These are phyloP conservation scores for Articulospora tetracladia DNA, from an alignment of 495 filamentous ascomycete species.

Conservation along the genomic window DNA sequence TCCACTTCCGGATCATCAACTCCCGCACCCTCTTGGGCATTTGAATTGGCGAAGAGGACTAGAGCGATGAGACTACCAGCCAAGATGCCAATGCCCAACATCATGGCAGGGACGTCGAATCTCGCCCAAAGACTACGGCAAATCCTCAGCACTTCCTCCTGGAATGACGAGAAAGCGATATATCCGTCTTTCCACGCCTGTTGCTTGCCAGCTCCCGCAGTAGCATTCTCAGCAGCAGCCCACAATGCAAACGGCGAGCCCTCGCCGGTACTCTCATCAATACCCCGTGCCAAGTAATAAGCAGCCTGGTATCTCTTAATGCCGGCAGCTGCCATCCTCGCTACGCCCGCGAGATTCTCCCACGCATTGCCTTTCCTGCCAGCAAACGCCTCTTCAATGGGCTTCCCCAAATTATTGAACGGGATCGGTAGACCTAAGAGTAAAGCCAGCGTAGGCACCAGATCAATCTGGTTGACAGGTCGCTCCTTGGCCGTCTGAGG, in stretches of 20 bases:
- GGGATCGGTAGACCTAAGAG: conserved; percentile 90
- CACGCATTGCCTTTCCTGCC: conserved; percentile 64
- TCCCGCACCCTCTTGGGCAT: conserved; percentile 17
- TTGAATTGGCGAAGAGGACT: conserved; percentile 58
- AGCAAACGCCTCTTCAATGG: conserved; percentile 90
- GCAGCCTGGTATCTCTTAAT: conserved; percentile 80
- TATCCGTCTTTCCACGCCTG: conserved; percentile 41
- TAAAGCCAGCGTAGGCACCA: conserved; percentile 86
- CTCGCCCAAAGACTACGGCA: conserved; percentile 86
- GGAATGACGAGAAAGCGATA: conserved; percentile 65
- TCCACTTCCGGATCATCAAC: conserved; percentile 23
- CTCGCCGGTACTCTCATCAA: conserved; percentile 52
- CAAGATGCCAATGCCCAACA: conserved; percentile 69
- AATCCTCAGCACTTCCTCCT: conserved; percentile 71
- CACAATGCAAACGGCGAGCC: conserved; percentile 57
- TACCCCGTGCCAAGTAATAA: conserved; percentile 53
- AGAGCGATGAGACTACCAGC: conserved; percentile 61
- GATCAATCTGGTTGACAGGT: conserved; percentile 89
- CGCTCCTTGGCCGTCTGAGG: conserved; percentile 73
- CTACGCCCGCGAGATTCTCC: conserved; percentile 70
- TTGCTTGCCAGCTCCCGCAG: conserved; percentile 31
- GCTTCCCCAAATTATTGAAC: conserved; percentile 93
- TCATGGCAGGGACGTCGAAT: conserved; percentile 85
- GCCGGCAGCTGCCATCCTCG: conserved; percentile 74
- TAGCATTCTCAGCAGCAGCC: conserved; percentile 36